A percentile compares a stretch with the other conserved stretches of the same genome.
phyloP scores from a whole-genome alignment of 148 eudicot genomes.

The Camellia japonica region DNA sequence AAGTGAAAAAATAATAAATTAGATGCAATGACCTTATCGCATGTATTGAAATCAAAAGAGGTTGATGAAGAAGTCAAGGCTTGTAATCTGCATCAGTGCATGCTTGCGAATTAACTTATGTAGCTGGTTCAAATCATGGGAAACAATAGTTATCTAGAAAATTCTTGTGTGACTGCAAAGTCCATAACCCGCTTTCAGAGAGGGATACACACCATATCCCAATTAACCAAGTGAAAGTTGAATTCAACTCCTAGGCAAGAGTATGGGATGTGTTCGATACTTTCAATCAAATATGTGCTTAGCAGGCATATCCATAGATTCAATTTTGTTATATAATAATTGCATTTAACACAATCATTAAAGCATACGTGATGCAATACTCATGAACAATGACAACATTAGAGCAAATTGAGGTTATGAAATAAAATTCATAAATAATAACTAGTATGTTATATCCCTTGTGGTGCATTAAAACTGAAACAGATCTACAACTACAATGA shows the following conservation, averaged over 20 bases:
- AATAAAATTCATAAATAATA: neutral
- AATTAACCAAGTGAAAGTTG: too few species aligned
- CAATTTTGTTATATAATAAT: neutral
- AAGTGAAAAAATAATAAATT: neutral
- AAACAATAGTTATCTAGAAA: too few species aligned
- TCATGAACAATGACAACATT: neutral
- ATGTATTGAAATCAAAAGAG: neutral
- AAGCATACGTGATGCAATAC: neutral
- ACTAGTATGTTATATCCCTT: neutral
- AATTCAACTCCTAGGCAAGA: too few species aligned
- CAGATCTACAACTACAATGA: neutral
- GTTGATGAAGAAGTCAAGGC: too few species aligned
- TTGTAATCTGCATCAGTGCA: too few species aligned
- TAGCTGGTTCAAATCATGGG: too few species aligned
- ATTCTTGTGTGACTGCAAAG: too few species aligned
- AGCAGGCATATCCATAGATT: neutral
- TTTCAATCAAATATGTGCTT: neutral
- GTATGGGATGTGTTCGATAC: too few species aligned
- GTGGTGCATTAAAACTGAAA: neutral
- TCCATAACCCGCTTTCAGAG: too few species aligned
- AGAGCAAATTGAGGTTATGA: neutral
- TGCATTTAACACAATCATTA: too few species aligned
- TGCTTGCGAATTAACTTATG: too few species aligned
- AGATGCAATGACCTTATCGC: neutral
- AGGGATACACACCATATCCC: too few species aligned